Base-by-base conservation (phyloP, 2,329 filamentous ascomycete species). In the Ophiocordyceps robertsii region DNA sequence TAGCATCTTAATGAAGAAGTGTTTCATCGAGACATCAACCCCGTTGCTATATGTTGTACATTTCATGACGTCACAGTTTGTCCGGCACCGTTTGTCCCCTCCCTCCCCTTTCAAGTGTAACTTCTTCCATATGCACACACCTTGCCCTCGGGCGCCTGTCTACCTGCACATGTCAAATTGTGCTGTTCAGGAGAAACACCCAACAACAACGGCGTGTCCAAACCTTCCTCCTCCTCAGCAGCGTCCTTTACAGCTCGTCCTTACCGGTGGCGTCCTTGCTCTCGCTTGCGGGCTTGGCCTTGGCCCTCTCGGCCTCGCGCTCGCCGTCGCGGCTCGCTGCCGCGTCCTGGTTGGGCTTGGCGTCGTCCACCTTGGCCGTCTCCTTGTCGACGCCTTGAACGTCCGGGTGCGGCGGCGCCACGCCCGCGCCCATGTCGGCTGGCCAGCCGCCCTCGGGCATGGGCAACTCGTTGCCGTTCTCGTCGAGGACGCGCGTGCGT, bases 401-500 rank as follows among this genome's bases (percentile, higher is more conserved):
- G 53, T 78, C 74, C 7, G 74, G 74, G 51, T 78, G 74, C 16
- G 74, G 74, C 31, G 74, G 74, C 9, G 74, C 74, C 29, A 76
- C 70, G 40, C 58, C 63, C 13, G 51, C 64, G 14, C 49, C 60
- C 38, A 58, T 52, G 27, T 59, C 56, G 39, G 63, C 55, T 14
- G 55, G 56, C 59, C 54, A 59, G 19, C 59, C 67, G 33, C 63
- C 69, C 21, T 61, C 58, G 13, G 66, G 65, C 30, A 61, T 52
- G 11, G 60, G 59, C n/a, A 95, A 64, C 56, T 93, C 84, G 50
- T 89, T 87, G 46, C 89, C 92, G 37, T 78, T 61, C 41, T 75
- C 76, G 61, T 95, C 87, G 35, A 95, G 71, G 43, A 96, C 64
- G 44, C 86, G 81, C 9, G 88, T 95, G 49, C 84, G 77, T n/a